Conservation (phyloP, 495 filamentous ascomycete species). For the Penicillium manginii region DNA sequence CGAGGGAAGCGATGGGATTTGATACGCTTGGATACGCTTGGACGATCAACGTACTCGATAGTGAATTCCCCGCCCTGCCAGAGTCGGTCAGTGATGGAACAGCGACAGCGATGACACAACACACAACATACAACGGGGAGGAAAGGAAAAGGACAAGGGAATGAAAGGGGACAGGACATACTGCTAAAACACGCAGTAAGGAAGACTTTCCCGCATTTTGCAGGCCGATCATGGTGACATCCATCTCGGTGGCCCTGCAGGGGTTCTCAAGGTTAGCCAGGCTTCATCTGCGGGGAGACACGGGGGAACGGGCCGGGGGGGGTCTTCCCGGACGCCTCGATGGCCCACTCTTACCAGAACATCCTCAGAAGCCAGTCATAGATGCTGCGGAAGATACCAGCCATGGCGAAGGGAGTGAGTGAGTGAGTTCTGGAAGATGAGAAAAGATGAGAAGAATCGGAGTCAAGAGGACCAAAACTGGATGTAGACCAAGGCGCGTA, state of each 20-base stretch:
- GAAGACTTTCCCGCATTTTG: constrained; percentile 99
- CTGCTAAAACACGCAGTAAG: constrained; percentile 88
- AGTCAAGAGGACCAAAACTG: background rate
- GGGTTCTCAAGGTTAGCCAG: constrained; percentile 13
- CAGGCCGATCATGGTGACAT: constrained; percentile 98
- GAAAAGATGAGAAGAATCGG: background rate
- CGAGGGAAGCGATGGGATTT: constrained; percentile 10
- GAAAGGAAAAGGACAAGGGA: constrained; percentile 1
- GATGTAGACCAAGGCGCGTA: too few species aligned
- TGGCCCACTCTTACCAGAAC: constrained; percentile 83
- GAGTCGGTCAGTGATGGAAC: constrained; percentile 31
- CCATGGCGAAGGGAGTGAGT: constrained; percentile 57
- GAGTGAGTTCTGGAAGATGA: constrained; percentile 2
- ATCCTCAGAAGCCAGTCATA: constrained; percentile 98
- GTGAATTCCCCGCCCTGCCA: constrained; percentile 95
- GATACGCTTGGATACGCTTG: constrained; percentile 4
- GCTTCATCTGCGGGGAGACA: constrained; percentile 30
- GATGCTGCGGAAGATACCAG: constrained; percentile 86
- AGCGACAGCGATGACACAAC: too few species aligned
- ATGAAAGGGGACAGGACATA: constrained; percentile 52
- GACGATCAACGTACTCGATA: constrained; percentile 78
- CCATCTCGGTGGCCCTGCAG: constrained; percentile 95
- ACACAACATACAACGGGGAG: background rate
- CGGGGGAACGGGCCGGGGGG: constrained; percentile 37
- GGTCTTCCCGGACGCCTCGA: constrained; percentile 23